Evolutionary conservation across 176 grass and related monocot species (phyloP), one percentile per base, ranked within the genome.

Genomic region (Aegilops speltoides): DNA sequence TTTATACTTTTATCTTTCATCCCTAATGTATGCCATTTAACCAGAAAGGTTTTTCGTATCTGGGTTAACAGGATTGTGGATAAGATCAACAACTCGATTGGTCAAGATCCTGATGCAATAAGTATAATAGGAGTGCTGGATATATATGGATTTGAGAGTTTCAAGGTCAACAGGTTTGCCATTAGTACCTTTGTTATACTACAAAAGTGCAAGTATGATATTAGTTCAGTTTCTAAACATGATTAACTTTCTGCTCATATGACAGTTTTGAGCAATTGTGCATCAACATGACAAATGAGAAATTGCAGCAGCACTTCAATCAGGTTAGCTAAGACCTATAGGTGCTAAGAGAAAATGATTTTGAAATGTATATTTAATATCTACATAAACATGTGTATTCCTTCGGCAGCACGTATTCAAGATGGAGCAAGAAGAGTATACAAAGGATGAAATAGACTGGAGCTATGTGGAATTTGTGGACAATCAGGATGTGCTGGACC

Each of bases 391-490:
- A 37, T 59, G 17, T 41, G 20, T 83, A 40, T 85, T 86, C 36
- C 72, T 83, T 46, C 23, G 80, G 81, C 91, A 97, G 93, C 96
- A 98, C 16, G 96, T 98, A 57, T 98, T 98, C 73, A 98, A 98
- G 89, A 98, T 98, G 96, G 96, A 98, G 84, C 96, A 98, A 87
- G 96, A 98, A 85, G 91, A 95, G 34, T 98, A 98, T 71, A 95
- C 96, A 73, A 94, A 57, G 64, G 96, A 98, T 79, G 93, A 98
- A 80, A 98, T 98, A 31, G 84, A 95, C 26, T 98, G 96, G 96
- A 98, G 96, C 67, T 98, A 98, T 84, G 91, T 98, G 38, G 96
- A 98, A 66, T 98, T 98, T 88, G 93, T 98, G n/a, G 96, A 98
- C 82, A 98, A 98, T 75, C 91, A 94, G 82, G 96, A 98, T 89